A percentile compares a stretch with the other conserved stretches of the same genome.
Evolutionary conservation across 2,329 filamentous ascomycete species (phyloP).

Genomic region (Claviceps purpurea): DNA sequence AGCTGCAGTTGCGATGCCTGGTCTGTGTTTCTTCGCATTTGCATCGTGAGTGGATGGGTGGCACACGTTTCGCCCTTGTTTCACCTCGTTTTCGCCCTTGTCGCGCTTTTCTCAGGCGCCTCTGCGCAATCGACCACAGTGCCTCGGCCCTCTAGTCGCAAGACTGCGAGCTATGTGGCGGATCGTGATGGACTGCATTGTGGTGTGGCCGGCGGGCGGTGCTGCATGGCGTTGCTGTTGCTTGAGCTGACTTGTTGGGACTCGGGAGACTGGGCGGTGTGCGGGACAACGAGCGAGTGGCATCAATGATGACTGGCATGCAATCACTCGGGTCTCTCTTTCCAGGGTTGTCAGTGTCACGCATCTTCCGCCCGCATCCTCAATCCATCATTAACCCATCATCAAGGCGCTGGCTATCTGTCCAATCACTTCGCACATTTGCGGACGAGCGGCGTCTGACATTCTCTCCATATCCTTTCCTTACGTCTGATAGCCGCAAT

Average conservation of each 20-base stretch:
- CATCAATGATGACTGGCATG: not conserved
- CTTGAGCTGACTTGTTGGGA: not conserved
- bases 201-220: too few species aligned
- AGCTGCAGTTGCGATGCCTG: too few species aligned
- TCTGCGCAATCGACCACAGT: not conserved
- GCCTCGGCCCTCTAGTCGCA: not conserved
- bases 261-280: not conserved
- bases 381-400: not conserved
- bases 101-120: too few species aligned
- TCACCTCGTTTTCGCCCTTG: too few species aligned
- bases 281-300: not conserved
- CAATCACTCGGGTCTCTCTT: not conserved
- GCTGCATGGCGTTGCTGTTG: not conserved
- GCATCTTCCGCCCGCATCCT: not conserved
- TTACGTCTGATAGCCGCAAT: not conserved
- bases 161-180: not conserved
- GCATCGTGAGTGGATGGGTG: too few species aligned
- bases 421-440: too few species aligned
- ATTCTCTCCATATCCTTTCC: not conserved
- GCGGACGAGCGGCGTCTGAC: too few species aligned
- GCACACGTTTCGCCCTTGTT: too few species aligned
- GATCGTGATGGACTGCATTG: not conserved
- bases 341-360: not conserved
- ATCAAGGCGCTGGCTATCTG: not conserved
- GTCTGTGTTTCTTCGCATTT: too few species aligned